Evolutionary conservation across 805 yeast genomes (phyloP).

Genomic region (Cyberlindnera xishuangbannaensis): DNA sequence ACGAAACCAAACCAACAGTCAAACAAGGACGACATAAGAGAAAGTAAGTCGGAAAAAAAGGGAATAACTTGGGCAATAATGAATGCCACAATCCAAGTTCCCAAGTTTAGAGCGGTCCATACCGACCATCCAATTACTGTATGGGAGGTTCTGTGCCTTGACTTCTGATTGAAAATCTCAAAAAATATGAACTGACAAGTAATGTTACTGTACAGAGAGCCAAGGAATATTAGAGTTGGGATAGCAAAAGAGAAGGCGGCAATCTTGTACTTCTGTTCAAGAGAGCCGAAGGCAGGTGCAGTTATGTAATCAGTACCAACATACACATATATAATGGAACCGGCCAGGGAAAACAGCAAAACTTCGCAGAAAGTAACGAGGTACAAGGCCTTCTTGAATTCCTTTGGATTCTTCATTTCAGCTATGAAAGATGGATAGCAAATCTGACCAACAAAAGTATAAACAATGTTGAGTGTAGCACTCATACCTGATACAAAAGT

Average conservation of each 20-base stretch:
- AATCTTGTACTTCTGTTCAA: conserved; percentile 40
- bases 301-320: conserved; percentile 49
- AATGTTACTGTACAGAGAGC: conserved; percentile 50
- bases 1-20: conserved; percentile 65
- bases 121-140: conserved; percentile 47
- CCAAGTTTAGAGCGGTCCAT: conserved; percentile 41
- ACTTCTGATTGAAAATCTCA: conserved; percentile 35
- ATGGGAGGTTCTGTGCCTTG: conserved; percentile 41
- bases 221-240: conserved; percentile 53
- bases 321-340: conserved; percentile 53
- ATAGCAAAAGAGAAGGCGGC: conserved; percentile 56
- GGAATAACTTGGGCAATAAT: conserved; percentile 61
- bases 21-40: conserved; percentile 55
- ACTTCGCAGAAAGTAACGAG: conserved; percentile 47
- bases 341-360: conserved; percentile 45
- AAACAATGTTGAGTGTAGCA: conserved; percentile 53
- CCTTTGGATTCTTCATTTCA: conserved; percentile 52
- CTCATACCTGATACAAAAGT: conserved; percentile 48
- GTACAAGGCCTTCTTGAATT: conserved; percentile 50
- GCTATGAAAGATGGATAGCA: conserved; percentile 57
- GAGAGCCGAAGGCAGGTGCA: conserved; percentile 56
- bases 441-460: conserved; percentile 61
- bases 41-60: conserved; percentile 51
- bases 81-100: conserved; percentile 48
- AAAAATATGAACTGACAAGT: conserved; percentile 47